Conservation (phyloP, 441 rosid genomes). For the Hura crepitans region DNA sequence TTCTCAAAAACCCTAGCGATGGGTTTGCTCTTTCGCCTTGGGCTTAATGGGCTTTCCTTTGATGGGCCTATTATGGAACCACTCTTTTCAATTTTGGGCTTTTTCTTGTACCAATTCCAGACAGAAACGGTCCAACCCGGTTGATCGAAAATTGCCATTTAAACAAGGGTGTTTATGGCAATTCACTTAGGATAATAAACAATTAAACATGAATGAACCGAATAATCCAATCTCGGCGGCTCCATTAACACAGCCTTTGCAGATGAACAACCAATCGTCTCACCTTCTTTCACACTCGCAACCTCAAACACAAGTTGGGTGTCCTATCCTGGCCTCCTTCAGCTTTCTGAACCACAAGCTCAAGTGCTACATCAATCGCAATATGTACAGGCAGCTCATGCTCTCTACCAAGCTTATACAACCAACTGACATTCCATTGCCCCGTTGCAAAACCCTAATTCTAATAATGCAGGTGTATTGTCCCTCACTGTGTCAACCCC, state of each 20-base stretch:
- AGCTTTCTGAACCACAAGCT: conserved; percentile 56
- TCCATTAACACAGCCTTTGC: conserved; percentile 23
- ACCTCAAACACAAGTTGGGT: conserved; percentile 40
- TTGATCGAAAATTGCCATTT: neutral
- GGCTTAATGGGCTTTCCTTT: neutral
- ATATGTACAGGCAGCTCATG: conserved; percentile 42
- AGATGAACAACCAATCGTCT: conserved; percentile 35
- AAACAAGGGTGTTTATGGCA: conserved; percentile 19
- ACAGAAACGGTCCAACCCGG: neutral
- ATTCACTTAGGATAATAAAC: neutral
- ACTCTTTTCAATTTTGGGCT: neutral
- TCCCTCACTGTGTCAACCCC: conserved; percentile 46
- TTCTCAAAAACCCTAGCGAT: neutral
- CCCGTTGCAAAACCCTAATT: conserved; percentile 35
- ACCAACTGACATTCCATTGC: conserved; percentile 32
- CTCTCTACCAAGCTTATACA: conserved; percentile 48
- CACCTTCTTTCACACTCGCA: conserved; percentile 45
- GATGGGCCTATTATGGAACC: neutral
- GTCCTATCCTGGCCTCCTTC: conserved; percentile 57
- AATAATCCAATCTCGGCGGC: neutral
- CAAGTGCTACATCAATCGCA: conserved; percentile 40
- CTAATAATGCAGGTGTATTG: conserved; percentile 35
- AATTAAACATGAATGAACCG: conserved; percentile 7
- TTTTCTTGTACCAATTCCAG: too few species aligned
- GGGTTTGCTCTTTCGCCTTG: neutral